Evolutionary conservation across 2,329 filamentous ascomycete species (phyloP).

Genomic region (Colletotrichum sp.): DNA sequence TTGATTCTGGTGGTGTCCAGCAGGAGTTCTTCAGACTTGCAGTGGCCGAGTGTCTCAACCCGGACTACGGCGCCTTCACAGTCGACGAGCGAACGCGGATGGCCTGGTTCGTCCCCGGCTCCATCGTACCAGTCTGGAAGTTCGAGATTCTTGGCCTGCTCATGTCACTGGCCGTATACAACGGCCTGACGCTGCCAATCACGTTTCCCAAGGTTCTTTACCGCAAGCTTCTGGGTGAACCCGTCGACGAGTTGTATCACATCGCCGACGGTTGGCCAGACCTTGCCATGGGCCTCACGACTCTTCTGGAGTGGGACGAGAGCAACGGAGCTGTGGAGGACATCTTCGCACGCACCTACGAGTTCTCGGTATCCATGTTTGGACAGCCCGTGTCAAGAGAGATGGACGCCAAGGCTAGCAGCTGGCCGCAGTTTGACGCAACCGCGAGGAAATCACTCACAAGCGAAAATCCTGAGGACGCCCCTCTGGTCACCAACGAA

Average conservation of each 20-base stretch:
- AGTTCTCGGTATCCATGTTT: slow-evolving; percentile 73
- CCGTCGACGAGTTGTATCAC: slow-evolving; percentile 73
- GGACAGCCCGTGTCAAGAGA: slow-evolving; percentile 61
- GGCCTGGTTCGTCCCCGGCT: slow-evolving; percentile 87
- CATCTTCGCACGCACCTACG: slow-evolving; percentile 83
- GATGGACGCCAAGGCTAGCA: slow-evolving; percentile 50
- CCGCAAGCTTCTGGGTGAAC: slow-evolving; percentile 74
- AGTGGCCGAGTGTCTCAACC: slow-evolving; percentile 79
- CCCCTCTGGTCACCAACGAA: slow-evolving; percentile 77
- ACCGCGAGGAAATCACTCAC: slow-evolving; percentile 30
- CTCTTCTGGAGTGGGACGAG: slow-evolving; percentile 78
- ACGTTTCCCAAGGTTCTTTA: slow-evolving; percentile 90
- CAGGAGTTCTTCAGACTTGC: slow-evolving; percentile 94
- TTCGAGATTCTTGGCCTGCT: slow-evolving; percentile 88
- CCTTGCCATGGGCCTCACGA: slow-evolving; percentile 74
- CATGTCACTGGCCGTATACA: slow-evolving; percentile 90
- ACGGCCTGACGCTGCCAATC: slow-evolving; percentile 88
- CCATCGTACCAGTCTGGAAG: slow-evolving; percentile 84
- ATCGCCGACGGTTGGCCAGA: slow-evolving; percentile 90
- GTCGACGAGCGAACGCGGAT: slow-evolving; percentile 78
- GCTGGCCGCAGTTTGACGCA: slow-evolving; percentile 60
- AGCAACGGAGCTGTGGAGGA: slow-evolving; percentile 79
- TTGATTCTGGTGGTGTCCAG: slow-evolving; percentile 94
- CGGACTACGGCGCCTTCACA: slow-evolving; percentile 80
- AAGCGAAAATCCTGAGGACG: slow-evolving; percentile 53